Evolutionary conservation across 257 asterid genomes (phyloP).

Genomic region (Solanum ossicruentum): DNA sequence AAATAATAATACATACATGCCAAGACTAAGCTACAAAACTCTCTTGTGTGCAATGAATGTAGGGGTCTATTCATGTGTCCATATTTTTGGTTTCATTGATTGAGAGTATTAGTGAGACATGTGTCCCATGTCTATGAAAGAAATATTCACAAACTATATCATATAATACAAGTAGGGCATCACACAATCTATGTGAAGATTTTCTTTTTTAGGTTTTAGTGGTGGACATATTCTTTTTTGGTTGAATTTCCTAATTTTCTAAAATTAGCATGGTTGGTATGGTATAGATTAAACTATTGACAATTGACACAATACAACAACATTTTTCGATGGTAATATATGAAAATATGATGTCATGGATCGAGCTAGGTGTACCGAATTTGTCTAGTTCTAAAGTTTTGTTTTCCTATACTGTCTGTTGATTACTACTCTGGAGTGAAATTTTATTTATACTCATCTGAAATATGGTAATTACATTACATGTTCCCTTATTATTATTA

Average conservation of each 20-base stretch:
- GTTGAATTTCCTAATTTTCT: not conserved
- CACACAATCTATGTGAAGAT: not conserved
- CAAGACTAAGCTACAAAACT: not conserved
- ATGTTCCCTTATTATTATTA: too few relatives aligned
- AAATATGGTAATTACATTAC: too few relatives aligned
- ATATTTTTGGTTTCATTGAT: not conserved
- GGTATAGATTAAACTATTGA: not conserved
- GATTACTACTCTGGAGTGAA: too few relatives aligned
- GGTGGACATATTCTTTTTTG: not conserved
- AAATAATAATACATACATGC: not conserved
- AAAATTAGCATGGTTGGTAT: not conserved
- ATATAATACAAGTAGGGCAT: not conserved
- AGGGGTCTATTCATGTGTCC: not conserved
- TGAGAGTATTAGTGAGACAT: not conserved
- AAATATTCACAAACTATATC: not conserved
- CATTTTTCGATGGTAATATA: too few relatives aligned
- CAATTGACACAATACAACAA: not conserved
- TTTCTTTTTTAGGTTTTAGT: not conserved
- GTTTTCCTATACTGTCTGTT: too few relatives aligned
- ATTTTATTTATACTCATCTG: too few relatives aligned
- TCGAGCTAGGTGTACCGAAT: too few relatives aligned
- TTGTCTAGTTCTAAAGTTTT: too few relatives aligned
- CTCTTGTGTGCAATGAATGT: not conserved
- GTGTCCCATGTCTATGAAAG: not conserved
- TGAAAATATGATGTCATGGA: too few relatives aligned